Evolutionary conservation across 129 eudicot species (phyloP), one percentile per base, ranked within the genome.

Genomic region (Smallanthus sonchifolius): DNA sequence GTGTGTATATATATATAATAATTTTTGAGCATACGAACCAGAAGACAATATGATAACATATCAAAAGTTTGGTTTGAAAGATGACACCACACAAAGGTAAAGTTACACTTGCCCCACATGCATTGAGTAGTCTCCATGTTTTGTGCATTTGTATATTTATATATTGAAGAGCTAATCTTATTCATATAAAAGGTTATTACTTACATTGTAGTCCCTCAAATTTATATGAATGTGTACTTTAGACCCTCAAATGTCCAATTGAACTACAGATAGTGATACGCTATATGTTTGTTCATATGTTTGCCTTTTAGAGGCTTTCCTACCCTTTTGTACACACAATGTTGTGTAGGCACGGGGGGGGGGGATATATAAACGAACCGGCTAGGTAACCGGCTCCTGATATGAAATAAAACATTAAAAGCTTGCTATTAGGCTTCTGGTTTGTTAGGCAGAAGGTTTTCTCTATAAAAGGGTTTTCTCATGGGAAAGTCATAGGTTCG

Each of bases 41-140:
- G 59, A 63, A 70, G 63, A 70, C 80, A 77, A n/a, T 44, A 69
- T 69, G 63, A 77, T 61, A 48, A 70, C 63, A 77, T 65, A 61
- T 61, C 60, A 42, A 55, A 76, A 76, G 69, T 67, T 40, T 54
- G 43, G 39, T 52, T 39, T 8, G 14, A 76, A 28, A 76, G 56
- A 67, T 36, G 14, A 48, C 76, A 77, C 70, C 72, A 70, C 82
- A 70, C 52, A 78, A 48, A 61, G 30, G 47, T 78, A 63, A 78
- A 78, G 73, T 39, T 72, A 13, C 82, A 51, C 67, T 39, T 47
- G 37, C 69, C 51, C 47, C 17, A 19, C 43, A 55, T 49, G 67
- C 55, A 63, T 1, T 71, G 47, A 4, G 5, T 52, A 66, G 32
- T 24, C 68, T 24, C 32, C 40, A 65, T 52, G 80, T 74, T 51